These are phyloP conservation scores for Coix lacrymajobi DNA, from an alignment of 176 grass and related monocot genomes.

Conservation along the genomic window DNA sequence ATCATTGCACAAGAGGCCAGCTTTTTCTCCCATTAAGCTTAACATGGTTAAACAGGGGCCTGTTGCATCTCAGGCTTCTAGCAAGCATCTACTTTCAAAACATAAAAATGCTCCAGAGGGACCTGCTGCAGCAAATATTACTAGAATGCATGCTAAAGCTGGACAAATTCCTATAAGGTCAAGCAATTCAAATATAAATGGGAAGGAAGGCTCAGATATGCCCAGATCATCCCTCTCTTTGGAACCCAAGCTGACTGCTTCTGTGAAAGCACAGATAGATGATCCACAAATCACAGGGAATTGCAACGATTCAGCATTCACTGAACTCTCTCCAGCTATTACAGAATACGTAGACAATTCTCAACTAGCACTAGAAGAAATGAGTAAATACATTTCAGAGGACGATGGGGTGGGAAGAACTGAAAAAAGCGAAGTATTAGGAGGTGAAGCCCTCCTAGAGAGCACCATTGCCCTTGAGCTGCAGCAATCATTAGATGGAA, in stretches of 20 bases:
- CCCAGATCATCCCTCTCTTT: conserved; percentile 16
- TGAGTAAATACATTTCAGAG: conserved; percentile 28
- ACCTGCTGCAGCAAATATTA: conserved; percentile 16
- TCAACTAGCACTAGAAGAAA: conserved; percentile 25
- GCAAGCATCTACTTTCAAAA: conserved; percentile 23
- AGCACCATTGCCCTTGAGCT: conserved; percentile 21
- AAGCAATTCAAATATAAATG: neutral
- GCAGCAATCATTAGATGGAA: conserved; percentile 20
- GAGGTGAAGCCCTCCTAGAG: conserved; percentile 8
- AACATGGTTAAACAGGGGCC: conserved; percentile 26
- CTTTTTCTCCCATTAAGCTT: conserved; percentile 28
- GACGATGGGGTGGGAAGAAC: conserved; percentile 16
- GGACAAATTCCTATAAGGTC: neutral
- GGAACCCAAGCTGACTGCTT: conserved; percentile 18
- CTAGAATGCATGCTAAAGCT: conserved; percentile 6
- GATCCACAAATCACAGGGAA: conserved; percentile 14
- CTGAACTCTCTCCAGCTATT: conserved; percentile 1
- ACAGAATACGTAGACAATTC: conserved; percentile 20
- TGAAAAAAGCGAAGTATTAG: conserved; percentile 17
- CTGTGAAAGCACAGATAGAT: conserved; percentile 26
- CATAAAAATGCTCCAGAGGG: conserved; percentile 17
- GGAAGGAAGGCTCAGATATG: conserved; percentile 16
- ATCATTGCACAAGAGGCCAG: conserved; percentile 22
- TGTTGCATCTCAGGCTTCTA: conserved; percentile 29
- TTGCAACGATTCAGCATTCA: neutral